Percentiles rank a stretch among this genome's conserved stretches.
Conservation (phyloP, 257 asterid species). For the Penstemon eatonii region DNA sequence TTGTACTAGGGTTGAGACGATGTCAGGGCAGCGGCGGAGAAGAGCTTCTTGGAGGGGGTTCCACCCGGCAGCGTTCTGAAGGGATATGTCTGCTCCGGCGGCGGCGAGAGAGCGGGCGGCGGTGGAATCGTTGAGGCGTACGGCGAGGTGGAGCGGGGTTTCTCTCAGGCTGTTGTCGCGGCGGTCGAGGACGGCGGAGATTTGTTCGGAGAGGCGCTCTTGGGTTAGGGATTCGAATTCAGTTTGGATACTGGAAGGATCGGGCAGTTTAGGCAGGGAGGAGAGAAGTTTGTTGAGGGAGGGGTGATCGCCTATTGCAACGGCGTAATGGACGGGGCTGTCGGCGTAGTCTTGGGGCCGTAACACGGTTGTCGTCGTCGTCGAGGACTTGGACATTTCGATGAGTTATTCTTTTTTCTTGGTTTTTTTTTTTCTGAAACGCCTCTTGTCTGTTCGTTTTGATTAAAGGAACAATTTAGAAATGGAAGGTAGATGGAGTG, state of each 20-base stretch:
- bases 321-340: slow-evolving; percentile 88
- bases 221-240: slow-evolving; percentile 69
- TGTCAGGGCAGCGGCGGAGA: slow-evolving; percentile 73
- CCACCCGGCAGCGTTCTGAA: slow-evolving; percentile 95
- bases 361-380: slow-evolving; percentile 47
- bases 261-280: slow-evolving; percentile 54
- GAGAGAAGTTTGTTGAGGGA: slow-evolving; percentile 54
- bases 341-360: slow-evolving; percentile 67
- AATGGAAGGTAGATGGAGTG: slow-evolving; percentile 22
- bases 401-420: not conserved
- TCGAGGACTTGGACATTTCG: slow-evolving; percentile 52
- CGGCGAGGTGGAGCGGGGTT: slow-evolving; percentile 93
- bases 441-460: not conserved
- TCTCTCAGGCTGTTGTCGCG: slow-evolving; percentile 76
- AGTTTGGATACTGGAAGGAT: slow-evolving; percentile 48
- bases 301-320: slow-evolving; percentile 64
- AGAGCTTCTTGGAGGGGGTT: slow-evolving; percentile 87
- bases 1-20: slow-evolving; percentile 63
- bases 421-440: not conserved
- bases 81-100: slow-evolving; percentile 86
- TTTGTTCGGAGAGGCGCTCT: slow-evolving; percentile 60
- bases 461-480: slow-evolving; percentile 21
- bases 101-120: slow-evolving; percentile 59
- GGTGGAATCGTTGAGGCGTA: slow-evolving; percentile 71
- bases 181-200: slow-evolving; percentile 71